Evolutionary conservation across 73 alveolate species (phyloP).

Genomic region (Paramecium tetraurelia): DNA sequence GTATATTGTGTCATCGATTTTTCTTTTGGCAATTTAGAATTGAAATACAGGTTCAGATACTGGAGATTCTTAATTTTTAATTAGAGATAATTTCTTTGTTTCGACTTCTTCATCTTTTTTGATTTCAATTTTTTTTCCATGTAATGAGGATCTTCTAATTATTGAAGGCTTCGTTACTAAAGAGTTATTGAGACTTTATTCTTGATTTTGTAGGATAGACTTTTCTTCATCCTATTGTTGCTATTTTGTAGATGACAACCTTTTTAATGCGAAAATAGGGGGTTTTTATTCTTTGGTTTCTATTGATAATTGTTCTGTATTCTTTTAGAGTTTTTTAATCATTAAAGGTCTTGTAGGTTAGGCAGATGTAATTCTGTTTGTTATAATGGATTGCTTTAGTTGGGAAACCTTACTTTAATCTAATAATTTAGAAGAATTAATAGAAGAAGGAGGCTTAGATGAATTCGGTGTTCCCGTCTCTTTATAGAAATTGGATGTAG

Average conservation of each 20-base stretch:
- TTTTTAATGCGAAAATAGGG: neutral
- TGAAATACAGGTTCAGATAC: neutral
- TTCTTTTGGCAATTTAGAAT: neutral
- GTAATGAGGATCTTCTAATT: neutral
- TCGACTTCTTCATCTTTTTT: neutral
- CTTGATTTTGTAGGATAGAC: neutral
- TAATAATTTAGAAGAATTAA: neutral
- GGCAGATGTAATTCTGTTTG: slow-evolving; percentile 14
- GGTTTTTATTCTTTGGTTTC: neutral
- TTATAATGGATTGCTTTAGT: neutral
- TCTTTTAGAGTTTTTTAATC: neutral
- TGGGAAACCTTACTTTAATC: neutral
- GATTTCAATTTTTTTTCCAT: neutral
- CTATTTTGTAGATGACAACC: slow-evolving; percentile 15
- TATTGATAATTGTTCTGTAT: neutral
- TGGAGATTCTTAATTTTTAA: neutral
- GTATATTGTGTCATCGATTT: neutral
- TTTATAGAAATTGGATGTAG: slow-evolving; percentile 39
- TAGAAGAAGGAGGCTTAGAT: slow-evolving; percentile 11
- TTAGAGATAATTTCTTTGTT: neutral
- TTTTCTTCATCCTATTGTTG: neutral
- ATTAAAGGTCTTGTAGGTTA: slow-evolving; percentile 43
- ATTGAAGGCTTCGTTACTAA: neutral
- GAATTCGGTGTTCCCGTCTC: neutral
- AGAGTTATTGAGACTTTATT: neutral